Base-by-base conservation (phyloP, 2,329 filamentous ascomycete genomes). In the Penicillium sp. region DNA sequence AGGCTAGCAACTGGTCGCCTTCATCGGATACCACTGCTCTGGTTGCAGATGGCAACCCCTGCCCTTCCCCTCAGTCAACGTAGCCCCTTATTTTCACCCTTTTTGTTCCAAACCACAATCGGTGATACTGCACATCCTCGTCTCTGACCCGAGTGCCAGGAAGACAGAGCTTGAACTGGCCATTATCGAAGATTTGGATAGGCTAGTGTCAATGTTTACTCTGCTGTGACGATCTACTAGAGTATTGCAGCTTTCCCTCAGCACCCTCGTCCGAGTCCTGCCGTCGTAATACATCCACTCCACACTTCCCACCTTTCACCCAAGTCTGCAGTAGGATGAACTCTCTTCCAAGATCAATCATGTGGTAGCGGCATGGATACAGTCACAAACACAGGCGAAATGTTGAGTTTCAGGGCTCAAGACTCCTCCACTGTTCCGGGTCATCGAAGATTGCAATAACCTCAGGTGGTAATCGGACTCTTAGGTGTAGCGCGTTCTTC, bases 381-480 rank as follows among this genome's bases (percentile, higher is more conserved):
- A 17, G 31, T 17, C 17, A 53, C n/a, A 30, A 14, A 26, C 11
- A 52, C 26, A 25, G 19, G 14, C 12, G 9, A 10, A 14, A 33
- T 14, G 17, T 3, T 31, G 28, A 31, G 12, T 17, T 28, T 56
- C 37, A 53, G 9, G 42, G 22, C 8, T 42, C 53, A 17, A 38
- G 19, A 10, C 38, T 41, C 28, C 35, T 57, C 59, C 30, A 59
- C 36, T 50, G 53, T 47, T 58, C 61, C 30, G 49, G 54, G 30
- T 49, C 55, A 31, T 65, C 60, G 8, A 69, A 53, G 31, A 69
- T 58, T 5, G 57, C 57, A 33, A 61, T 43, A 7, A 57, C 61
- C 38, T 70, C 68, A 5, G 49, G n/a, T 1, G 69, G 67, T 10
- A 70, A 45, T 17, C 12, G 53, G 25, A 66, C 53, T 5, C 17